Conservation (phyloP, 2,329 filamentous ascomycete genomes). For the Rhytidhysteron rufulum region DNA sequence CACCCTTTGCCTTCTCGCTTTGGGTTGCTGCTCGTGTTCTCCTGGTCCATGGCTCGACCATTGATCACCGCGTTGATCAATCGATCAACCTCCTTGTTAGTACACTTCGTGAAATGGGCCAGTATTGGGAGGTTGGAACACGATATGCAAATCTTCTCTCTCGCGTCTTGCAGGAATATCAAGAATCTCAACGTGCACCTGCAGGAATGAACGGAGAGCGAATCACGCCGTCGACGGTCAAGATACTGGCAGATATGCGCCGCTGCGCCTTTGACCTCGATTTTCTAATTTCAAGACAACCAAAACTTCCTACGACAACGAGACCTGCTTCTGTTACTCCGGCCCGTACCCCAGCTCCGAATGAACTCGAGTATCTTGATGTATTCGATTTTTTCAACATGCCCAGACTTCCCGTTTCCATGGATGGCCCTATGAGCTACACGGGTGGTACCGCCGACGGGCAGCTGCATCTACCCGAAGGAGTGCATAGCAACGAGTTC, state of each 20-base stretch:
- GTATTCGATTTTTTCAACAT: conserved; percentile 96
- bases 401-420: conserved; percentile 60
- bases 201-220: conserved; percentile 61
- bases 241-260: conserved; percentile 87
- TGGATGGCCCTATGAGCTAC: conserved; percentile 27
- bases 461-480: conserved; percentile 22
- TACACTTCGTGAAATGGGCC: conserved; percentile 73
- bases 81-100: conserved; percentile 81
- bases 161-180: conserved; percentile 80
- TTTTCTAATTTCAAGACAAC: conserved; percentile 81
- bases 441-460: conserved; percentile 18
- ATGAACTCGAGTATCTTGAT: conserved; percentile 86
- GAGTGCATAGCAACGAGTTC: conserved; percentile 55
- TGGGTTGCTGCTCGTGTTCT: conserved; percentile 88
- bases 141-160: conserved; percentile 77
- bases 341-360: conserved; percentile 66
- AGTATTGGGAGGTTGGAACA: conserved; percentile 80
- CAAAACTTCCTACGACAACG: conserved; percentile 35
- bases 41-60: conserved; percentile 85
- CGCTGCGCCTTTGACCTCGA: conserved; percentile 87
- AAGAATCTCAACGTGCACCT: conserved; percentile 64
- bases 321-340: conserved; percentile 48
- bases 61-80: conserved; percentile 76
- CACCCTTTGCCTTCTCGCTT: conserved; percentile 85
- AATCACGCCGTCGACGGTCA: conserved; percentile 76